Percentiles rank a stretch among this genome's conserved stretches.
These are phyloP conservation scores for Solanum hybrid DNA, from an alignment of 305 asterid species.

Conservation along the genomic window DNA sequence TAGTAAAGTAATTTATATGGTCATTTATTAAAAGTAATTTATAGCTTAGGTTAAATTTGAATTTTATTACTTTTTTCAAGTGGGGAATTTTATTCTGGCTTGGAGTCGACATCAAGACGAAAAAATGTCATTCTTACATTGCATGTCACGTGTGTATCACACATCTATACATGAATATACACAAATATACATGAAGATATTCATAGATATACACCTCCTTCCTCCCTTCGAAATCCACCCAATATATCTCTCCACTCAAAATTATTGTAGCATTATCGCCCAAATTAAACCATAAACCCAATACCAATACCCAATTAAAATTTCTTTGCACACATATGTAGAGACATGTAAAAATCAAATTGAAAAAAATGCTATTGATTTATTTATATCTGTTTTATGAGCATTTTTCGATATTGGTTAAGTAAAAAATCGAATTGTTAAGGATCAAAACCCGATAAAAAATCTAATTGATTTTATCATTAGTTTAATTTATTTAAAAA, in stretches of 20 bases:
- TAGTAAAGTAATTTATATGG: no score
- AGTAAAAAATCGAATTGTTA: no score
- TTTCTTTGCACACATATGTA: not conserved
- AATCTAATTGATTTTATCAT: fast-evolving
- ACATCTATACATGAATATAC: not conserved
- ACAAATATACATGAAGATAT: not conserved
- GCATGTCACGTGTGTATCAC: not conserved
- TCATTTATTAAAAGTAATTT: no score
- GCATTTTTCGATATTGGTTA: no score
- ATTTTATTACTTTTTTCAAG: not conserved
- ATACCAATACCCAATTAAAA: not conserved
- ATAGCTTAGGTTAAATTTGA: not conserved
- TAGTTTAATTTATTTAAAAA: no score
- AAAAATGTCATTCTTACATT: not conserved
- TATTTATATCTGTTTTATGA: no score
- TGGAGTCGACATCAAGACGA: not conserved
- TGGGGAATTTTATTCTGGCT: not conserved
- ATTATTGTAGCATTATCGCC: not conserved
- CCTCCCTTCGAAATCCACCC: not conserved
- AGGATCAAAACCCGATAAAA: fast-evolving
- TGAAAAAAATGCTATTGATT: no score
- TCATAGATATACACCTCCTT: not conserved
- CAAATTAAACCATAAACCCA: not conserved
- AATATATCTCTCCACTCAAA: not conserved
- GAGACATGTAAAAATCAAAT: not conserved